Base-by-base conservation (phyloP, 257 asterid genomes). In the Lavandula angustifolia region DNA sequence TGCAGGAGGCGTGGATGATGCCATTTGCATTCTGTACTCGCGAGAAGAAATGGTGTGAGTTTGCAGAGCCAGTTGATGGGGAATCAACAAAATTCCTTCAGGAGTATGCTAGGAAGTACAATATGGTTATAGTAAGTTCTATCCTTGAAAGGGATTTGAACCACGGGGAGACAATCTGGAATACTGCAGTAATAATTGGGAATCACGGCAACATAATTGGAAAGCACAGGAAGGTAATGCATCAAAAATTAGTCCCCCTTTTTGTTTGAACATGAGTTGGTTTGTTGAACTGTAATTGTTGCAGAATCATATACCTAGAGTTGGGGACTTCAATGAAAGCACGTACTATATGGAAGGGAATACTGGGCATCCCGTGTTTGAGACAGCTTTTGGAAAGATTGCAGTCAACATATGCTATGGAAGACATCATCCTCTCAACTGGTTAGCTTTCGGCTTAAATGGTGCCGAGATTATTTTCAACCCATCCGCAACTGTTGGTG, bases 21-120 rank as follows among this genome's bases (percentile, higher is more conserved):
- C 99, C 99, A 31, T 92, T 92, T 81, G 99, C 95, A 47, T 89
- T 92, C 71, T 92, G 99, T 80, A 92, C 99, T 62, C 96, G 99
- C 14, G 99, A 92, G 78, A 92, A 92, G 78, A 82, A 60, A 62
- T 92, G 99, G 99, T 89, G 97, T 43, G 97, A 92, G 77, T 92
- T 92, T 67, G 91, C 99, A 16, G 99, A 92, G 87, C 86, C 87
- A 14, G 8, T 78, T n/a, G 90, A 92, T 69, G 99, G 97, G 67
- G 96, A 87, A 76, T 92, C 99, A n/a, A 92, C 96, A 42, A 81
- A 77, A 52, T 84, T 87, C 80, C 97, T 92, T 79, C 91, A 79
- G 84, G 87, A 72, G 18, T 86, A 85, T 73, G 97, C 98, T 6
- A 66, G 29, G 65, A 89, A 77, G 71, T 82, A 84, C 79, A 89